Evolutionary conservation across 495 filamentous ascomycete species (phyloP), one percentile per base, ranked within the genome.

Genomic region (Daldinia childiae): DNA sequence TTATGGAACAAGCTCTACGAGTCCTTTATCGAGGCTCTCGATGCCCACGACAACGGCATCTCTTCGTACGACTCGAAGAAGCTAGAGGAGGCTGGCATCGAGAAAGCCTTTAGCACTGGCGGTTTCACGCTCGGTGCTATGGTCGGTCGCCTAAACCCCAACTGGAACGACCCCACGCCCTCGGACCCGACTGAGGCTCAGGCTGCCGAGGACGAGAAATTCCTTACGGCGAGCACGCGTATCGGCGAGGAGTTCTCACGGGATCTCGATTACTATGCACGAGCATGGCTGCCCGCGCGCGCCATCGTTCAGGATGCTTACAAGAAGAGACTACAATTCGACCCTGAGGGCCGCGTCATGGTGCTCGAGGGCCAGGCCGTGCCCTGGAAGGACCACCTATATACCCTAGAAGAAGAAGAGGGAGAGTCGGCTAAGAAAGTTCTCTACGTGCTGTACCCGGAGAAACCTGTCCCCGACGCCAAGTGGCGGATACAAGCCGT

Each of bases 1-100:
- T 81, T 98, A 29, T 97, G 89, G 85, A 84, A 89, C 75, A 98
- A 98, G 83, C 78, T 99, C 26, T 99, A 99, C 85, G 89, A 89
- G 54, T 90, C 92, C 75, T 97, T 98, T 80, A 88, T 99, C 80
- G 95, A 99, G 81, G 93, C 95, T 17, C 88, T 99, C 43, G 95
- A 99, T 81, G 95, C 94, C 62, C 94, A 98, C 79, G 95, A 99
- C 83, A 99, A 99, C 80, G 95, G 95, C 68, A 91, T 99, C 76
- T 87, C 86, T 17, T 88, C 80, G 45, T 97, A 97, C 79, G 92
- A 95, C 73, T 77, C 88, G 1, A 83, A 84, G 6, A 88, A 82
- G 6, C 72, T 97, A 7, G 76, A 80, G 17, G 86, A 86, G 8
- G 90, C 91, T 1, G 88, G 87, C 12, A 74, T 97, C 45, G 79